Base-by-base conservation (phyloP, 257 asterid genomes). In the Echites panduratus region DNA sequence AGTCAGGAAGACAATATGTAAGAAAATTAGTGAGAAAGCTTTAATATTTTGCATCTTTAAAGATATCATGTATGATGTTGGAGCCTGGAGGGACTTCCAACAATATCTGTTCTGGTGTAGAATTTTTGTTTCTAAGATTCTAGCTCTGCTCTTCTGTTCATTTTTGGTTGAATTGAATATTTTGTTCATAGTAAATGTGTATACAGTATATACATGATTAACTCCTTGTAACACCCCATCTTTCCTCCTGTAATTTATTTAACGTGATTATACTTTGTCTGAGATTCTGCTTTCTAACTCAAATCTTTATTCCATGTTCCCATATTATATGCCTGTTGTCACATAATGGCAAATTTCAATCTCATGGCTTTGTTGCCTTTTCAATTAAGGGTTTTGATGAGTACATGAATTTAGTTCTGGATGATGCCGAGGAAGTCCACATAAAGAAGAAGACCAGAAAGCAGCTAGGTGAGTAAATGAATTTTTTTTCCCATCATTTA, bases 401-500 rank as follows among this genome's bases (percentile, higher is more conserved):
- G 77, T 84, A 86, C 65, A 85, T 84, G 90, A 88, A 88, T 72
- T 69, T 86, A 81, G 87, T 82, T n/a, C 50, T 81, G 78, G 90
- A 88, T 47, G 90, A 86, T 44, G 90, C 92, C 38, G 90, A 85
- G 77, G 93, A 87, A 70, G 90, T 88, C 76, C 79, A 64, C 70
- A 66, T 88, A 24, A 86, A 88, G 83, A 86, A 88, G 82, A 84
- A 81, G 29, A 88, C 70, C 83, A 76, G 89, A 45, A 88, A 84
- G 86, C 87, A 84, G 69, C 71, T 81, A 17, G 90, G 91, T 84
- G 40, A 44, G 85, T 32, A 62, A 50, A 29, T 38, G 32, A 72
- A 38, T 66, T 27, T 44, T 26, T 45, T 35, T 52, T 45, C 48
- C 38, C 61, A 9, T 24, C 48, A 29, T 45, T 11, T 48, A 1